A percentile compares a stretch with the other conserved stretches of the same genome.
Conservation (phyloP, 1,139 yeast genomes). For the Yamadazyma taylorii region DNA sequence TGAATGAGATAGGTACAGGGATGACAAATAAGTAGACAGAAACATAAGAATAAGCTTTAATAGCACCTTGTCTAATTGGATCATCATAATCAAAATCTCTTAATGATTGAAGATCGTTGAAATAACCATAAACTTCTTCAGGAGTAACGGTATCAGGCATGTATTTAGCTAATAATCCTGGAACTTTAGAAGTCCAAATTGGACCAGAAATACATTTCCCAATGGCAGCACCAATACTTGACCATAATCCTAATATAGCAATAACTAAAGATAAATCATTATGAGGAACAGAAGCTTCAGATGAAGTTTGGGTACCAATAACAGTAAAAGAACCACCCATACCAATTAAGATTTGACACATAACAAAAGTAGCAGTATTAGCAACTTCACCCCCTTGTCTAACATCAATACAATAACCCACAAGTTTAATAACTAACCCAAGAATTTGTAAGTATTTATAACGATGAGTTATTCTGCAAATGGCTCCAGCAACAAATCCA, state of each 20-base stretch:
- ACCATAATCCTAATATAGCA: conserved; percentile 39
- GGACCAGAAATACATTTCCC: conserved; percentile 49
- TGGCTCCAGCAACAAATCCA: conserved; percentile 30
- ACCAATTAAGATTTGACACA: conserved; percentile 24
- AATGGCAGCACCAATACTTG: conserved; percentile 43
- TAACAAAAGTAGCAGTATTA: conserved; percentile 19
- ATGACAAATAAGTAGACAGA: conserved; percentile 21
- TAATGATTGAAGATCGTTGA: conserved; percentile 19
- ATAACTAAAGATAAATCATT: conserved; percentile 47
- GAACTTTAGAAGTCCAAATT: conserved; percentile 46
- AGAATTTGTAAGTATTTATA: conserved; percentile 28
- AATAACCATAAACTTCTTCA: conserved; percentile 16
- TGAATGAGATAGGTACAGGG: conserved; percentile 24
- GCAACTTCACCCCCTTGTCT: conserved; percentile 20
- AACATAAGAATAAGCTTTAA: conserved; percentile 25
- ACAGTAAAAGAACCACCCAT: conserved; percentile 32
- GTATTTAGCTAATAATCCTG: conserved; percentile 24
- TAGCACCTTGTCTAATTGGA: conserved; percentile 26
- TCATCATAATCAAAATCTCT: conserved; percentile 20
- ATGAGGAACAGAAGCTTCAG: conserved; percentile 42
- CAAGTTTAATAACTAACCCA: conserved; percentile 27
- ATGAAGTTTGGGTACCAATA: conserved; percentile 30
- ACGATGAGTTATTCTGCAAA: conserved; percentile 28
- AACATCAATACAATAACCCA: conserved; percentile 28
- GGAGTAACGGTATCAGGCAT: conserved; percentile 21